Base-by-base conservation (phyloP, 2,329 filamentous ascomycete species). In the Penicillium sp. region DNA sequence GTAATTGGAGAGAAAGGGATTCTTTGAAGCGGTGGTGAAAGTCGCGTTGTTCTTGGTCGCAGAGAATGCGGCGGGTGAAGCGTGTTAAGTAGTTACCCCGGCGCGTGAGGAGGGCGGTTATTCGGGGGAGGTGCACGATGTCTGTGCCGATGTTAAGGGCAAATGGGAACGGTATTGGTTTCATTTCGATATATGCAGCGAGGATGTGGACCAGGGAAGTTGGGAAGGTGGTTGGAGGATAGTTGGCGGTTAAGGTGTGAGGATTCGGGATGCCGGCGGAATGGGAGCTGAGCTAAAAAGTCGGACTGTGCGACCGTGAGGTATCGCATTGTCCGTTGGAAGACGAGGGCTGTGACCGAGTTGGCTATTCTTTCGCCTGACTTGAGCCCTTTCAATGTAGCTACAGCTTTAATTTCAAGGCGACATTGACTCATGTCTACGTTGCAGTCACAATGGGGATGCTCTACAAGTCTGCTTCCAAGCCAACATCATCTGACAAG, bases 141-240 rank as follows among this genome's bases (percentile, higher is more conserved):
- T 96, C 92, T 48, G 85, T 93, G 56, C 92, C 92, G 52, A 96
- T 78, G 48, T 82, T 81, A 14, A 93, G 69, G 1, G 86, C 79
- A n/a, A 86, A 79, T 1, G 88, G 87, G 65, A 93, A 91, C 0
- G 73, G 73, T 7, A 64, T 53, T 4, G 65, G 64, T 60, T 71
- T 75, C 73, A 76, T 75, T 56, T 3, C 37, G 19, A 22, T 21
- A 11, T 41, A 24, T 13, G 41, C 19, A 21, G 43, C 27, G 29
- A 16, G 50, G 13, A 26, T 16, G 31, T 14, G 5, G 14, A 33
- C 14, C 11, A 13, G 21, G 22, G 50, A 21, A 24, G 19, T 41
- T 14, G 39, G 19, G 19, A 22, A 41, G 39, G 52, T 43, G 16
- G 41, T 46, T 50, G 26, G n/a, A 26, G 46, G n/a, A 31, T 8